A percentile compares a stretch with the other conserved stretches of the same genome.
Conservation (phyloP, 192 early-diverging fungal species). For the Coemansia sp. region DNA sequence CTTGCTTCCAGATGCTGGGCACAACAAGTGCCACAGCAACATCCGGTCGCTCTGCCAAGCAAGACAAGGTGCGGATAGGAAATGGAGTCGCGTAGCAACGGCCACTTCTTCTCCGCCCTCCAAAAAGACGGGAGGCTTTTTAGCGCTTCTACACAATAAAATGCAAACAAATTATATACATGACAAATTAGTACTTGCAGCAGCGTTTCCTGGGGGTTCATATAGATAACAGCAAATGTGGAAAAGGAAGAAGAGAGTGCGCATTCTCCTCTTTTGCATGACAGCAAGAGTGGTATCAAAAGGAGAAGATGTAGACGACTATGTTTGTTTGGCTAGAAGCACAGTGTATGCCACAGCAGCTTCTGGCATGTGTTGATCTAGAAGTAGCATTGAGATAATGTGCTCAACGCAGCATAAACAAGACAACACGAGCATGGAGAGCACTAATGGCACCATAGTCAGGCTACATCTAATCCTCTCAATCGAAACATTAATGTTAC, state of each 20-base stretch:
- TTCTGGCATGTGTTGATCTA: neutral
- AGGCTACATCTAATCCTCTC: neutral
- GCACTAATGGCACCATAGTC: neutral
- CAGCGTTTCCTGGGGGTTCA: neutral
- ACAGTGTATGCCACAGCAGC: neutral
- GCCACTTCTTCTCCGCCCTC: neutral
- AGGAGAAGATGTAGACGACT: neutral
- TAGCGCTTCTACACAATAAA: slow-evolving; percentile 21
- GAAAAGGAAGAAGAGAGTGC: slow-evolving; percentile 5
- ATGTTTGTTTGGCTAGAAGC: neutral
- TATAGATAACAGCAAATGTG: neutral
- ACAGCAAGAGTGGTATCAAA: neutral
- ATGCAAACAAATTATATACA: neutral
- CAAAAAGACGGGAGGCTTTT: neutral
- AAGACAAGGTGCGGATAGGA: neutral
- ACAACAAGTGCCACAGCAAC: slow-evolving; percentile 6
- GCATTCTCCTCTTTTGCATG: neutral
- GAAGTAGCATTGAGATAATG: neutral
- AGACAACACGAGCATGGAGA: neutral
- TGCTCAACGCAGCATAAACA: neutral
- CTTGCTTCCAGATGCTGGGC: slow-evolving; percentile 4
- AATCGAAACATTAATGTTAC: slow-evolving; percentile 4
- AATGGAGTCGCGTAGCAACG: neutral
- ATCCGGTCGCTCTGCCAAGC: neutral
- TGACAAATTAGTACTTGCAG: neutral